Evolutionary conservation across 2,329 filamentous ascomycete species (phyloP).

Genomic region (Paecilomyces sp.): DNA sequence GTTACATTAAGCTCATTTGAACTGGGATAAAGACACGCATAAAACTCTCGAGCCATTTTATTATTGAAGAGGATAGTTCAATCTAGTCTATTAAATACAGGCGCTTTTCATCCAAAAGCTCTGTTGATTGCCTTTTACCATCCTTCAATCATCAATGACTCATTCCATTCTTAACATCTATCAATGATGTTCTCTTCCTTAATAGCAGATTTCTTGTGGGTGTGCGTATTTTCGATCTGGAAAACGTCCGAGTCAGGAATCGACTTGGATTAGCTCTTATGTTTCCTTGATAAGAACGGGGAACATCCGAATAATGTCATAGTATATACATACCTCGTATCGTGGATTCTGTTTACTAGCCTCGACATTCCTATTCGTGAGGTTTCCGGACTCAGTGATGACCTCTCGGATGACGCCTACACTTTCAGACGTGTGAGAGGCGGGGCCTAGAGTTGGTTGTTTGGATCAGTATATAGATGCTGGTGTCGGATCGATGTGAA

Average conservation of each 20-base stretch:
- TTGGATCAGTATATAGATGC: neutral
- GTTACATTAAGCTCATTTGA: neutral
- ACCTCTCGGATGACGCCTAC: conserved; percentile 31
- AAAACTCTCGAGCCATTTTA: neutral
- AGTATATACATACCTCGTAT: conserved; percentile 25
- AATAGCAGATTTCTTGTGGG: conserved; percentile 19
- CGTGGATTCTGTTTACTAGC: conserved; percentile 26
- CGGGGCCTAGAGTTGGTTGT: conserved; percentile 20
- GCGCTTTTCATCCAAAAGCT: neutral
- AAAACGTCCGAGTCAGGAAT: neutral
- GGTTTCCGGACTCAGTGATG: conserved; percentile 21
- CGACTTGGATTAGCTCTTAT: neutral
- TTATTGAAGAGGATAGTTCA: neutral
- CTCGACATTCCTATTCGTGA: conserved; percentile 29
- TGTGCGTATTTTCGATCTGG: conserved; percentile 20
- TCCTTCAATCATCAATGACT: neutral
- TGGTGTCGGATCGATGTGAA: neutral
- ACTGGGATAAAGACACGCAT: neutral
- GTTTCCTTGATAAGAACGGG: neutral
- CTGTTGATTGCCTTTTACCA: neutral
- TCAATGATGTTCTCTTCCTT: conserved; percentile 24
- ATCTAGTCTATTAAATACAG: neutral
- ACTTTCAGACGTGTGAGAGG: conserved; percentile 31
- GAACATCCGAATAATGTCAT: neutral
- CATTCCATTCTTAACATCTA: neutral